phyloP scores from a whole-genome alignment of 495 filamentous ascomycete species.

The Hypoxylon trugodes region DNA sequence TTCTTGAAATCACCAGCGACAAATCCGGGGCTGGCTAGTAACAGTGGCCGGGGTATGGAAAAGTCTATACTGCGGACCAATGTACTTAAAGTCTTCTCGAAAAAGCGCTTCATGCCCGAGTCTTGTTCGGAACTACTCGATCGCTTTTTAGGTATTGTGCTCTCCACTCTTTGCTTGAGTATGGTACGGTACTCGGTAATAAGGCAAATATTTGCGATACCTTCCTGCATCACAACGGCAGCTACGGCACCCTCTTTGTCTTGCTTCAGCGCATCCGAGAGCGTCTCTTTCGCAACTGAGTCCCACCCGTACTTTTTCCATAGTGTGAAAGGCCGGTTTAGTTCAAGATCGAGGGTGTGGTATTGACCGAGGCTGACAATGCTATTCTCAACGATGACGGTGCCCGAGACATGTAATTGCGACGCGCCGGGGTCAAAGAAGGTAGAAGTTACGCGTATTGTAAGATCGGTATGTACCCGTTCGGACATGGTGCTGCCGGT shows the following conservation, averaged over 20 bases:
- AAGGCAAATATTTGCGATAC: slow-evolving; percentile 89
- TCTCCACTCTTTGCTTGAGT: slow-evolving; percentile 86
- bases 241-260: slow-evolving; percentile 80
- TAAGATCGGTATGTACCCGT: slow-evolving; percentile 79
- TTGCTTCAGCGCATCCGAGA: slow-evolving; percentile 80
- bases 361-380: slow-evolving; percentile 83
- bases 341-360: slow-evolving; percentile 90
- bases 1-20: slow-evolving; percentile 80
- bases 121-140: slow-evolving; percentile 69
- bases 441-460: slow-evolving; percentile 80
- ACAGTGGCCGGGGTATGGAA: slow-evolving; percentile 70
- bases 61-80: slow-evolving; percentile 83
- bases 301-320: slow-evolving; percentile 94
- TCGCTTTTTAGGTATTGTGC: slow-evolving; percentile 81
- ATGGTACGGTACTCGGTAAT: slow-evolving; percentile 92
- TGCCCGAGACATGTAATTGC: slow-evolving; percentile 84
- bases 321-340: slow-evolving; percentile 72
- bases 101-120: slow-evolving; percentile 83
- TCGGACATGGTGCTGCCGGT: slow-evolving; percentile 79
- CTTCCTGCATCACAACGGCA: slow-evolving; percentile 94
- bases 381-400: slow-evolving; percentile 82
- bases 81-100: slow-evolving; percentile 76
- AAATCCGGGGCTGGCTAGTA: slow-evolving; percentile 91
- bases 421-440: slow-evolving; percentile 90
- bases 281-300: slow-evolving; percentile 78